phyloP scores from a whole-genome alignment of 1,284 basidiomycete genomes.

The Microbotryum violaceum region DNA sequence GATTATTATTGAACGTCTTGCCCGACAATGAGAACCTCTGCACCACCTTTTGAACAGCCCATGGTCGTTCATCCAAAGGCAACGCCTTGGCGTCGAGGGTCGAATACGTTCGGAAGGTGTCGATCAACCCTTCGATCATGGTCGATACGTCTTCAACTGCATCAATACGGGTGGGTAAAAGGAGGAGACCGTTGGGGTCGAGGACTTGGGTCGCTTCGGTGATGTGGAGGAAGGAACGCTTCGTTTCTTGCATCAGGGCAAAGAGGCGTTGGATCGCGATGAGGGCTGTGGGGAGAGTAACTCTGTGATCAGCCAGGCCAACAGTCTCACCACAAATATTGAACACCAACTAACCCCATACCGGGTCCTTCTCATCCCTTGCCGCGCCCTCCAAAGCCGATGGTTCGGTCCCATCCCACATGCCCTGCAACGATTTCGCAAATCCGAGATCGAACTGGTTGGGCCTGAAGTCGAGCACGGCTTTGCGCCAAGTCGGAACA shows the following conservation, averaged over 20 bases:
- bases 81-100: too few species aligned
- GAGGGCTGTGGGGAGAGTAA: slow-evolving; percentile 8
- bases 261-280: slow-evolving; percentile 25
- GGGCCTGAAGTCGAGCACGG: slow-evolving; percentile 14
- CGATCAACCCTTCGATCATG: too few species aligned
- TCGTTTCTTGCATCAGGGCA: slow-evolving; percentile 19
- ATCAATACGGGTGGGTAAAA: too few species aligned
- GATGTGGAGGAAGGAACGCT: slow-evolving; percentile 22
- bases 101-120: too few species aligned
- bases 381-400: neutral
- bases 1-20: too few species aligned
- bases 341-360: neutral
- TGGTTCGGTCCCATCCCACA: neutral
- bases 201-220: slow-evolving; percentile 10
- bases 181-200: slow-evolving; percentile 2
- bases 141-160: too few species aligned
- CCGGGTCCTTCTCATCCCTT: neutral
- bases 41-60: too few species aligned
- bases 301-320: too few species aligned
- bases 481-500: slow-evolving; percentile 16
- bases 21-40: too few species aligned
- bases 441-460: neutral
- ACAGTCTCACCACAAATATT: neutral
- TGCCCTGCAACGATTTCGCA: neutral
- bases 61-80: too few species aligned